These are phyloP conservation scores for Oenanthe sinensis DNA, from an alignment of 129 eudicot genomes.

Conservation along the genomic window DNA sequence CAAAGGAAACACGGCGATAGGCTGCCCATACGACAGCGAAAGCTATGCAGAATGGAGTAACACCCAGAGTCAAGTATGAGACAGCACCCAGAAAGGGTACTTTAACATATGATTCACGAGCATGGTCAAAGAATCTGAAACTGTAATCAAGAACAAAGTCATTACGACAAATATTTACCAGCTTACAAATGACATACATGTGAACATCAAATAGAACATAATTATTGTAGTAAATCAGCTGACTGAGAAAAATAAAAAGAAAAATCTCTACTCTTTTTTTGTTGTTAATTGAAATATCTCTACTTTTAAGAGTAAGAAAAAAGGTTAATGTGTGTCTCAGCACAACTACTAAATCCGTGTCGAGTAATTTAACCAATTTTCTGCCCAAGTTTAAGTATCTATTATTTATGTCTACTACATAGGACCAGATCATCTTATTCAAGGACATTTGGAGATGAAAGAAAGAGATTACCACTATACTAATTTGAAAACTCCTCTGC, in stretches of 20 bases:
- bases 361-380: background rate
- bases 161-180: background rate
- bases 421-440: background rate
- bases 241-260: background rate
- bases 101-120: slow-evolving; percentile 67
- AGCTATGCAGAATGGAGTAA: slow-evolving; percentile 85
- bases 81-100: slow-evolving; percentile 83
- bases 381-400: background rate
- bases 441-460: background rate
- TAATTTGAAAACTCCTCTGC: background rate
- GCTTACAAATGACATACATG: background rate
- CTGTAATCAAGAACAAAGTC: slow-evolving; percentile 34
- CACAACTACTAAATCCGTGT: background rate
- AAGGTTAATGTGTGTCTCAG: background rate
- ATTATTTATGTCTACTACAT: background rate
- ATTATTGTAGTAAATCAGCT: background rate
- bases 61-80: slow-evolving; percentile 67
- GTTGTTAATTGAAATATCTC: background rate
- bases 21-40: slow-evolving; percentile 93
- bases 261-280: too few species aligned
- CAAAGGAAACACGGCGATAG: slow-evolving; percentile 59
- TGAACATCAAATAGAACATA: background rate
- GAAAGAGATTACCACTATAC: background rate
- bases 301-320: background rate
- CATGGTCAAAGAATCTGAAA: slow-evolving; percentile 85